Evolutionary conservation across 2,329 filamentous ascomycete genomes (phyloP), one percentile per base, ranked within the genome.

Genomic region (Aspergillus sp.): DNA sequence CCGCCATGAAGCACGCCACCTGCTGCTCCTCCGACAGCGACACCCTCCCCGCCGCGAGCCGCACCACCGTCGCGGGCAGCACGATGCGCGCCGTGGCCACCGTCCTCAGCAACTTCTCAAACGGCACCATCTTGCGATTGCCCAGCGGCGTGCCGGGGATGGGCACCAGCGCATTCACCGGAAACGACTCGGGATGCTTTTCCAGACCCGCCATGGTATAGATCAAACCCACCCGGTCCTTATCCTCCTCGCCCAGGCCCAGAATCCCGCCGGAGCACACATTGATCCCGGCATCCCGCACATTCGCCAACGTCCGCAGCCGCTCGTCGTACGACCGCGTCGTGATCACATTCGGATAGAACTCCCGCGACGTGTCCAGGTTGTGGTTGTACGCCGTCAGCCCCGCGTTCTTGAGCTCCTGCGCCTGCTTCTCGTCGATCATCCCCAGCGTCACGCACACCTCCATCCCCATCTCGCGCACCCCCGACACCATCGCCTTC

Each of bases 371-470:
- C 1, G 86, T 94, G 62, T 94, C 86, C 43, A 94, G 72, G 55
- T 94, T 94, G 69, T 94, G 86, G 64, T 94, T 94, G 63, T 94
- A 93, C 1, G 86, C 86, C 11, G 86, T 93, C 48, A 94, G 63
- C 0, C 86, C 86, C 0, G 86, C 86, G 2, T 77, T 76, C 55
- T 86, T 86, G 43, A 94, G 72, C 63, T 91, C 82, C 51, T 74
- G 74, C 16, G 86, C 86, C 66, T 93, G 86, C 44, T 71, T 68
- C 4, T 69, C 72, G 58, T 93, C 84, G 48, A 94, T 86, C 86
- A 93, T 93, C 47, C 86, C 86, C 13, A 94, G 71, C 1, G 86
- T 94, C n/a, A 94, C 86, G 57, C 86, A 94, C 5, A 78, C 80
- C 60, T 94, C 86, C 83, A 94, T 89, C 29, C 80, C 83, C 71